phyloP scores from a whole-genome alignment of 176 grass and related monocot species.

The Carex kokanica region DNA sequence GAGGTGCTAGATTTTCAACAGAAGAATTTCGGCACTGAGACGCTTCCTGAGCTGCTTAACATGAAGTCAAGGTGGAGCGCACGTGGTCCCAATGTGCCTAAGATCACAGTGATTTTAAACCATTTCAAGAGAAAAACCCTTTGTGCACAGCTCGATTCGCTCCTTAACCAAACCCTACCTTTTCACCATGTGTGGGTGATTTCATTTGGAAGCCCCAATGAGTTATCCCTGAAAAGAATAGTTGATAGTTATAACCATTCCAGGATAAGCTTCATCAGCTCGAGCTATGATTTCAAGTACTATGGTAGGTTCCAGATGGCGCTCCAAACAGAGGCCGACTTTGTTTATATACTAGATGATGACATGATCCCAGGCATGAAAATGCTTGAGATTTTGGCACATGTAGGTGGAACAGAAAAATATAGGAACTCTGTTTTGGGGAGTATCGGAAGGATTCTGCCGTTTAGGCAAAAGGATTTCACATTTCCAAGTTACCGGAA shows the following conservation, averaged over 20 bases:
- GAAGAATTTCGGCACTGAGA: conserved; percentile 57
- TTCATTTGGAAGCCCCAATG: conserved; percentile 80
- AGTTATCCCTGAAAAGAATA: conserved; percentile 52
- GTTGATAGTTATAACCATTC: conserved; percentile 84
- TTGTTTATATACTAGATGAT: conserved; percentile 94
- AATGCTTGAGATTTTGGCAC: conserved; percentile 90
- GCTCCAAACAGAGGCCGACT: conserved; percentile 75
- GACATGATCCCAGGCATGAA: conserved; percentile 78
- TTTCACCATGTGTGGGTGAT: conserved; percentile 96
- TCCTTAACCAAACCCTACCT: conserved; percentile 70
- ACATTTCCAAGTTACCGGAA: conserved; percentile 93
- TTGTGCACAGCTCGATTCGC: conserved; percentile 78
- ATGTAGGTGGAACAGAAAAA: conserved; percentile 85
- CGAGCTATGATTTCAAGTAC: conserved; percentile 95
- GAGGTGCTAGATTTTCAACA: conserved; percentile 65
- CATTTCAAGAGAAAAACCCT: conserved; percentile 94
- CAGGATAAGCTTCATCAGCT: conserved; percentile 79
- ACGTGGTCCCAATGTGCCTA: conserved; percentile 21
- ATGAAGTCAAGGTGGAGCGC: conserved; percentile 61
- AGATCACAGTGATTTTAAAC: conserved; percentile 83
- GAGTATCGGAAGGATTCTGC: conserved; percentile 83
- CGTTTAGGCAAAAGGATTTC: conserved; percentile 84
- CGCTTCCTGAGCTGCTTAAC: conserved; percentile 56
- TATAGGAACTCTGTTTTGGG: conserved; percentile 80
- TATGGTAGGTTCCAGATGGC: conserved; percentile 98